phyloP scores from a whole-genome alignment of 2,329 filamentous ascomycete species.

The Hymenoscyphus salicellus region DNA sequence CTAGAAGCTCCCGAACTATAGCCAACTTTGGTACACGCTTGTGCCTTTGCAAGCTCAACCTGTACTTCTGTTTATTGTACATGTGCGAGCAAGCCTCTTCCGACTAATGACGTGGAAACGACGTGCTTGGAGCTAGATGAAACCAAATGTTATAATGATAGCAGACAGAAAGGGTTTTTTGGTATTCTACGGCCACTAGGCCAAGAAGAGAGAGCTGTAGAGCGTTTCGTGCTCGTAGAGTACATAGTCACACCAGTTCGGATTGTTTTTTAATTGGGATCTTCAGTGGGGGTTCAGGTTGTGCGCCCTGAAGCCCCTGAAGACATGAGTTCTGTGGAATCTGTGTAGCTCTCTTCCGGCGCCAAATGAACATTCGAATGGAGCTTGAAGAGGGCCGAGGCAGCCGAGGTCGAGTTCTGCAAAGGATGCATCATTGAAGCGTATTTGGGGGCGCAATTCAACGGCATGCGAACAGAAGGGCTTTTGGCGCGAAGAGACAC shows the following conservation, averaged over 20 bases:
- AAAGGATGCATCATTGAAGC: no score
- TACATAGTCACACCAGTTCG: not conserved
- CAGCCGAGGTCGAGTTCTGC: not conserved
- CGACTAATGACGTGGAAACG: not conserved
- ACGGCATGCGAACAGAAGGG: no score
- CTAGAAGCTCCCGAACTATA: not conserved
- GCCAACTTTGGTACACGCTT: not conserved
- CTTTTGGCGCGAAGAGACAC: no score
- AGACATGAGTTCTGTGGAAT: not conserved
- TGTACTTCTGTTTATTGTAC: not conserved
- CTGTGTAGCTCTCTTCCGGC: not conserved
- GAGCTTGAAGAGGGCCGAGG: not conserved
- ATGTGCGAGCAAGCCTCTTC: not conserved
- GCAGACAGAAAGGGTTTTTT: no score
- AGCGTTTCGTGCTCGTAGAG: not conserved
- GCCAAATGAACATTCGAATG: not conserved
- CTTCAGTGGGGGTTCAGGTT: not conserved
- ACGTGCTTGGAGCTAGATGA: not conserved
- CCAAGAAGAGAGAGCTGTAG: not conserved
- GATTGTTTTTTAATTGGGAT: not conserved
- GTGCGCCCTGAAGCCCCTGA: not conserved
- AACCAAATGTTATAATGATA: not conserved
- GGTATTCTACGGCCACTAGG: not conserved
- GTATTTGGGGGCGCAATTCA: no score
- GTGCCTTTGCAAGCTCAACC: not conserved